These are phyloP conservation scores for Alternaria longipes DNA, from an alignment of 2,329 filamentous ascomycete species.

Conservation along the genomic window DNA sequence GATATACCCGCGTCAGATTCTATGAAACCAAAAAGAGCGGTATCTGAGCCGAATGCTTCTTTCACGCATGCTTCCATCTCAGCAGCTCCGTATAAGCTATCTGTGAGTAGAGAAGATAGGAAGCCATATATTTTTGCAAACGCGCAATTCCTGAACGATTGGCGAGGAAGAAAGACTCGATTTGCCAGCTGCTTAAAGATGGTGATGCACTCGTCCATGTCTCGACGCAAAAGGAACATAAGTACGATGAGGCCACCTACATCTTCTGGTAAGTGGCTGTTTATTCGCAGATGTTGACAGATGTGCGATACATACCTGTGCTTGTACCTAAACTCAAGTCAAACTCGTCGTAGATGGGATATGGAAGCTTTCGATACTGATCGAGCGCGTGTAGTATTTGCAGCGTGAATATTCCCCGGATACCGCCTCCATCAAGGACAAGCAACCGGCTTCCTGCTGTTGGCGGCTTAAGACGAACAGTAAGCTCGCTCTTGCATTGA, in stretches of 20 bases:
- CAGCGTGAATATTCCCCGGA: constrained; percentile 21
- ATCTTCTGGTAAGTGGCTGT: too few species aligned
- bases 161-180: constrained; percentile 12
- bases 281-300: too few species aligned
- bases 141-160: not conserved
- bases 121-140: constrained; percentile 45
- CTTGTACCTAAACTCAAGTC: constrained; percentile 24
- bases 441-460: constrained; percentile 22
- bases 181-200: constrained; percentile 21
- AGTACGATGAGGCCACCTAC: constrained; percentile 26
- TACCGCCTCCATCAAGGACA: constrained; percentile 24
- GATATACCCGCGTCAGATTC: constrained; percentile 4
- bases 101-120: constrained; percentile 17
- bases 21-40: constrained; percentile 15
- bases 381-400: constrained; percentile 21
- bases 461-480: constrained; percentile 22
- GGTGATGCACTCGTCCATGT: constrained; percentile 14
- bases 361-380: constrained; percentile 16
- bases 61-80: constrained; percentile 47
- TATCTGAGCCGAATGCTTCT: constrained; percentile 15
- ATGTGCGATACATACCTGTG: constrained; percentile 9
- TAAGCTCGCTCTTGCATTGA: constrained; percentile 10
- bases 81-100: constrained; percentile 37
- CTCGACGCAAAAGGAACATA: constrained; percentile 23
- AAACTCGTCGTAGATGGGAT: constrained; percentile 30